phyloP scores from a whole-genome alignment of 2,329 filamentous ascomycete species.

The Podosphaera aphanis region DNA sequence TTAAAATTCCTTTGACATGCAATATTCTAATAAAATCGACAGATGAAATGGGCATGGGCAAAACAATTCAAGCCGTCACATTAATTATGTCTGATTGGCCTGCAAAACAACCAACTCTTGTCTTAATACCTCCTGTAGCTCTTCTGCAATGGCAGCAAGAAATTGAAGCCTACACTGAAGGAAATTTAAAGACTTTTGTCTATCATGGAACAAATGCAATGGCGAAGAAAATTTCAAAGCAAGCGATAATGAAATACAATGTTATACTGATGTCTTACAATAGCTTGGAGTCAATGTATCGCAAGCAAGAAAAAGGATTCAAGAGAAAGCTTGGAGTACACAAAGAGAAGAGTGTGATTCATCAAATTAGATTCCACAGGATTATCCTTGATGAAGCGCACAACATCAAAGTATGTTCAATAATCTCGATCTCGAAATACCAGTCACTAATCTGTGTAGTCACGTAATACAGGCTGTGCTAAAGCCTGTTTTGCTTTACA shows the following conservation, averaged over 20 bases:
- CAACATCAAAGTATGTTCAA: slow-evolving; percentile 50
- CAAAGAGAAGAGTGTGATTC: slow-evolving; percentile 61
- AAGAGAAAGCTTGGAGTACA: slow-evolving; percentile 55
- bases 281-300: slow-evolving; percentile 70
- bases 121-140: slow-evolving; percentile 78
- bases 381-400: slow-evolving; percentile 89
- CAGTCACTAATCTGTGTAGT: slow-evolving; percentile 21
- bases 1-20: neutral
- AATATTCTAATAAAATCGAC: neutral
- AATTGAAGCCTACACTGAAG: slow-evolving; percentile 62
- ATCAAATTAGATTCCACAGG: slow-evolving; percentile 69
- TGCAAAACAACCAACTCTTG: slow-evolving; percentile 56
- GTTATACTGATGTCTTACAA: slow-evolving; percentile 97
- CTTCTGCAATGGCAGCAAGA: slow-evolving; percentile 87
- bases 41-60: slow-evolving; percentile 93
- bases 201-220: slow-evolving; percentile 74
- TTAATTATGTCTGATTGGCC: slow-evolving; percentile 96
- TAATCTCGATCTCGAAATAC: neutral
- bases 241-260: slow-evolving; percentile 60
- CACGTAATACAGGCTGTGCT: slow-evolving; percentile 69
- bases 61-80: slow-evolving; percentile 94
- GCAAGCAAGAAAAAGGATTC: slow-evolving; percentile 83
- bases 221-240: slow-evolving; percentile 50
- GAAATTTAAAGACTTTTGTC: slow-evolving; percentile 71
- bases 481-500: slow-evolving; percentile 86